phyloP scores from a whole-genome alignment of 495 filamentous ascomycete species.

The Lepraria neglecta region DNA sequence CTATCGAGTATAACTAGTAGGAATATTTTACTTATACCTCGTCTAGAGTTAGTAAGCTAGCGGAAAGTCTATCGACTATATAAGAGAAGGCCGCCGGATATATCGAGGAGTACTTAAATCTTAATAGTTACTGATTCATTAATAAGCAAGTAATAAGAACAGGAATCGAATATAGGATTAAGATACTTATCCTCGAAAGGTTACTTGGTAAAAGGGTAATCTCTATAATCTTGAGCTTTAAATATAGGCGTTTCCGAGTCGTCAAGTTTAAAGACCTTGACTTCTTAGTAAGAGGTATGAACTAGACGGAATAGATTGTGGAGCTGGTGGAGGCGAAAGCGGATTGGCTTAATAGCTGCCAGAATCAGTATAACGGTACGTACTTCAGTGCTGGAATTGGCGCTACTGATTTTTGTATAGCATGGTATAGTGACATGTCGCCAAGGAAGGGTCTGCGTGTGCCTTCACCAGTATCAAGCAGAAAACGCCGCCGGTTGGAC shows the following conservation, averaged over 20 bases:
- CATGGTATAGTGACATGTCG: not conserved
- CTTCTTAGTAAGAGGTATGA: constrained; percentile 1
- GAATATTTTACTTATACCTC: constrained; percentile 4
- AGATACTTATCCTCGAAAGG: constrained; percentile 2
- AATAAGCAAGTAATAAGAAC: constrained; percentile 6
- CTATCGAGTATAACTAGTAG: constrained; percentile 1
- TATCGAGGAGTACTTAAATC: constrained; percentile 3
- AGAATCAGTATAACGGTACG: constrained; percentile 6
- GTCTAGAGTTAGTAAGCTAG: constrained; percentile 2
- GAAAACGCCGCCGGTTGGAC: not conserved
- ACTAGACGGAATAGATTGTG: not conserved
- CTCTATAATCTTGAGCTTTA: constrained; percentile 6
- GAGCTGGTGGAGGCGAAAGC: not conserved
- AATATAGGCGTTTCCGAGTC: constrained; percentile 3
- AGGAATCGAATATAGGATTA: constrained; percentile 1
- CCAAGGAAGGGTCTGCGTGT: not conserved
- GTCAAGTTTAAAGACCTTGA: constrained; percentile 7
- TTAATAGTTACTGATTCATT: constrained; percentile 3
- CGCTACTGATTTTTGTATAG: constrained; percentile 1
- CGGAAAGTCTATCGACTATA: constrained; percentile 1
- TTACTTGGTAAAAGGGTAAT: constrained; percentile 7
- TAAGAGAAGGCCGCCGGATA: not conserved
- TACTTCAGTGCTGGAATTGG: constrained; percentile 6
- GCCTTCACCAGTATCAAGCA: not conserved
- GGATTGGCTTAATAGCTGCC: too few relatives aligned